Evolutionary conservation across 1,139 yeast species (phyloP).

Genomic region (Candida sp.): DNA sequence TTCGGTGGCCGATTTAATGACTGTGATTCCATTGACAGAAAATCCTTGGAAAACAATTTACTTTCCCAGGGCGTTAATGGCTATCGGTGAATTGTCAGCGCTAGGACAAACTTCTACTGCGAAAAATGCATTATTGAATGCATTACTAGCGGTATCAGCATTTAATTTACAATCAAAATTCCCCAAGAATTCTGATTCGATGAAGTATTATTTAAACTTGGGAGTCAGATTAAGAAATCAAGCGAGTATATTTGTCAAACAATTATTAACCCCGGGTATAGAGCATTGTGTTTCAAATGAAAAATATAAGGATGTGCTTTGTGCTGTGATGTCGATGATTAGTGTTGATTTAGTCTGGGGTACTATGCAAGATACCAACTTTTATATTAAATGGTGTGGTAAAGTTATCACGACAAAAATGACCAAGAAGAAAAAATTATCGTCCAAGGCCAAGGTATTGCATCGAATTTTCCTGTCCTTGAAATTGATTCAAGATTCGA

Average conservation of each 20-base stretch:
- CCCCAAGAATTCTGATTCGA: constrained; percentile 54
- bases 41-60: constrained; percentile 89
- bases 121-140: constrained; percentile 74
- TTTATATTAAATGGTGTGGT: constrained; percentile 75
- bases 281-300: constrained; percentile 58
- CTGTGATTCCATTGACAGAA: constrained; percentile 75
- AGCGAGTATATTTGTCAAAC: constrained; percentile 65
- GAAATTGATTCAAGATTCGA: constrained; percentile 71
- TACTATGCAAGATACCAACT: constrained; percentile 81
- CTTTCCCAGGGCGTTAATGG: constrained; percentile 77
- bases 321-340: constrained; percentile 84
- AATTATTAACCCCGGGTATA: constrained; percentile 37
- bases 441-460: constrained; percentile 72
- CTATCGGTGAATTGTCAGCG: constrained; percentile 77
- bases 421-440: constrained; percentile 60
- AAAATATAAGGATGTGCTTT: constrained; percentile 79
- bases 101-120: constrained; percentile 75
- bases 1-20: constrained; percentile 83
- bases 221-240: constrained; percentile 75
- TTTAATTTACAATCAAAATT: constrained; percentile 76
- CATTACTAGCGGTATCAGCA: constrained; percentile 78
- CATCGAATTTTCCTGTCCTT: constrained; percentile 78
- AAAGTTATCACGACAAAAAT: constrained; percentile 68
- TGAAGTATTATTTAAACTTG: constrained; percentile 66
- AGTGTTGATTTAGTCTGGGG: constrained; percentile 92